A percentile compares a stretch with the other conserved stretches of the same genome.
Conservation (phyloP, 176 grass and related monocot genomes). For the Musa troglodytarum region DNA sequence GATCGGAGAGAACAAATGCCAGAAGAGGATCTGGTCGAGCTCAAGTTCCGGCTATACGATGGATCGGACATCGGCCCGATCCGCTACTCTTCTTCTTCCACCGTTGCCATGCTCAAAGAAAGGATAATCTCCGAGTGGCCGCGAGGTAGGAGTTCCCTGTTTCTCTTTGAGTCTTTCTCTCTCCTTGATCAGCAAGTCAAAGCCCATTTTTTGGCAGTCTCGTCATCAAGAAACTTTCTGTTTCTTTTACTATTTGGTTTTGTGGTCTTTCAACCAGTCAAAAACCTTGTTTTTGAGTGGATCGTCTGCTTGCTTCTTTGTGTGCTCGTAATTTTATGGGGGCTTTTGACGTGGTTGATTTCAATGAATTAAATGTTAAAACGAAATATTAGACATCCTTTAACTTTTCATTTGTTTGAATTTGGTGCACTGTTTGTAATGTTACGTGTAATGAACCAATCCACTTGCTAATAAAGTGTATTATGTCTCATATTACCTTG, state of each 20-base stretch:
- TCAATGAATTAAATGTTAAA: background rate
- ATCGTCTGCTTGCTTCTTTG: background rate
- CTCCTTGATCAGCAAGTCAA: background rate
- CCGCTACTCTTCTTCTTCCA: constrained; percentile 45
- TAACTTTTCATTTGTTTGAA: background rate
- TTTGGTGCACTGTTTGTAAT: background rate
- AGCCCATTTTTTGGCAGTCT: background rate
- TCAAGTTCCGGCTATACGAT: constrained; percentile 64
- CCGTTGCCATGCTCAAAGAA: constrained; percentile 62
- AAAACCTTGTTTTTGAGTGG: background rate
- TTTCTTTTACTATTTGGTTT: background rate
- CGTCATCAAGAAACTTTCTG: background rate
- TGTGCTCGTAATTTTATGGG: background rate
- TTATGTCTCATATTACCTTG: too few relatives aligned
- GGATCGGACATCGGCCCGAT: constrained; percentile 63
- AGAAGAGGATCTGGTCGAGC: constrained; percentile 47
- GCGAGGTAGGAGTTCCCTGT: constrained; percentile 32
- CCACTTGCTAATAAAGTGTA: too few relatives aligned
- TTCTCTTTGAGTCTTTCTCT: background rate
- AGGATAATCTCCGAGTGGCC: constrained; percentile 69
- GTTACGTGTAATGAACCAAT: background rate
- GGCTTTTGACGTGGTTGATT: background rate
- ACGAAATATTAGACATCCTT: background rate
- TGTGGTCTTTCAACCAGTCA: background rate
- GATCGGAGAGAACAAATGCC: constrained; percentile 11